phyloP scores from a whole-genome alignment of 208 protist species.

The Trypanosoma cruzi region DNA sequence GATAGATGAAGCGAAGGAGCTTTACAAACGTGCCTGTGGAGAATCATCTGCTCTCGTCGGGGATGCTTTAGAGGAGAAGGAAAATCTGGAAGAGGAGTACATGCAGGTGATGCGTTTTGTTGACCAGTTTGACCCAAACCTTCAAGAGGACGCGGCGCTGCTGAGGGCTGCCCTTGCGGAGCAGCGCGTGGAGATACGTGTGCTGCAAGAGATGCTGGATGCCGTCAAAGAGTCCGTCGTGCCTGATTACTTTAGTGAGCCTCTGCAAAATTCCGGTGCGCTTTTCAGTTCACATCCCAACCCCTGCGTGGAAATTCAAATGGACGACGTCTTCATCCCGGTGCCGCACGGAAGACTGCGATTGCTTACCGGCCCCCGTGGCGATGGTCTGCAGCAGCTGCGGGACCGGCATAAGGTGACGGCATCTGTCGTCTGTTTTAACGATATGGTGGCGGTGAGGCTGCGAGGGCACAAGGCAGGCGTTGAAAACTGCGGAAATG shows the following conservation, averaged over 20 bases:
- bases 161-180: slow-evolving; percentile 19
- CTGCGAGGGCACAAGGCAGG: slow-evolving; percentile 15
- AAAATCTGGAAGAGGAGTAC: slow-evolving; percentile 12
- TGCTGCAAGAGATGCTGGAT: slow-evolving; percentile 6
- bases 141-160: slow-evolving; percentile 11
- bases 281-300: not conserved
- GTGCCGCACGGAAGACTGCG: slow-evolving; percentile 16
- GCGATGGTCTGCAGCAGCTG: slow-evolving; percentile 21
- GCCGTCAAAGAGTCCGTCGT: slow-evolving; percentile 3
- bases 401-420: slow-evolving; percentile 11
- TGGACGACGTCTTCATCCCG: slow-evolving; percentile 6
- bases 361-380: slow-evolving; percentile 15
- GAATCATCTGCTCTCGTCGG: not conserved
- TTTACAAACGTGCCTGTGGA: slow-evolving; percentile 7
- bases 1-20: slow-evolving; percentile 5
- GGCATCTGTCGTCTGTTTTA: not conserved
- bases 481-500: slow-evolving; percentile 18
- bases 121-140: slow-evolving; percentile 16
- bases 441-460: slow-evolving; percentile 6
- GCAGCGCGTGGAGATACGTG: slow-evolving; percentile 24
- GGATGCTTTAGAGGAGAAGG: not conserved
- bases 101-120: slow-evolving; percentile 7
- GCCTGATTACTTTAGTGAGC: not conserved
- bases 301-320: slow-evolving; percentile 1
- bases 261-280: not conserved